phyloP scores from a whole-genome alignment of 257 asterid genomes.

The Henckelia pumila region DNA sequence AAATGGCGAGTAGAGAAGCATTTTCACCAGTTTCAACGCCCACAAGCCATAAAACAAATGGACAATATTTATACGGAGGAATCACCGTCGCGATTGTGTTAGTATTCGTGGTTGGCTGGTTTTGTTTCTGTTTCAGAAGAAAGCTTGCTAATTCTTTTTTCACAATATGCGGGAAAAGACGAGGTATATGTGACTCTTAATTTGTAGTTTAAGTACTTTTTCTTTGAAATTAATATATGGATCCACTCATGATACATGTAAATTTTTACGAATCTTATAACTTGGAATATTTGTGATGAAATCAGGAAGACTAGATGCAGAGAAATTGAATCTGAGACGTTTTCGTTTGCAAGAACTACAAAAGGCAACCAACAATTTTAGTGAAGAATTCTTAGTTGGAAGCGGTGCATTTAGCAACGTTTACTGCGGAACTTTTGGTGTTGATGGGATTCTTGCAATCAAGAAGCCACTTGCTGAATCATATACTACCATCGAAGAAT shows the following conservation, averaged over 20 bases:
- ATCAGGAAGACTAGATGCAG: slow-evolving; percentile 45
- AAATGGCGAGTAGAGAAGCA: slow-evolving; percentile 15
- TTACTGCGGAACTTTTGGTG: slow-evolving; percentile 52
- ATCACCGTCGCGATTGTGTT: neutral
- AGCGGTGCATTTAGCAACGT: slow-evolving; percentile 72
- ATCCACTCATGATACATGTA: too few species aligned
- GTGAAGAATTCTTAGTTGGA: slow-evolving; percentile 54
- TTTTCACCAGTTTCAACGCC: slow-evolving; percentile 23
- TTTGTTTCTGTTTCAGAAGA: neutral
- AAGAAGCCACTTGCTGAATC: slow-evolving; percentile 58
- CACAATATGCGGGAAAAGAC: neutral
- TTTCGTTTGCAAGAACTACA: slow-evolving; percentile 50
- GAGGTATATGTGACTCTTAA: too few species aligned
- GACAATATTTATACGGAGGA: neutral
- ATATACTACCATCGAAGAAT: slow-evolving; percentile 57
- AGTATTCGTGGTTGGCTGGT: neutral
- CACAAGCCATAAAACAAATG: neutral
- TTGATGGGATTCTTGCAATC: slow-evolving; percentile 49
- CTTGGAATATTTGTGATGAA: slow-evolving; percentile 19
- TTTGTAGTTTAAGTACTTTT: too few species aligned
- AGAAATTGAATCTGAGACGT: slow-evolving; percentile 38
- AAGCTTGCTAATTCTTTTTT: neutral
- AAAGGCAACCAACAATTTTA: slow-evolving; percentile 69
- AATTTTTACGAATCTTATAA: neutral
- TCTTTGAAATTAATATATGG: too few species aligned